These are phyloP conservation scores for Hamigera avellanea DNA, from an alignment of 495 filamentous ascomycete species.

Conservation along the genomic window DNA sequence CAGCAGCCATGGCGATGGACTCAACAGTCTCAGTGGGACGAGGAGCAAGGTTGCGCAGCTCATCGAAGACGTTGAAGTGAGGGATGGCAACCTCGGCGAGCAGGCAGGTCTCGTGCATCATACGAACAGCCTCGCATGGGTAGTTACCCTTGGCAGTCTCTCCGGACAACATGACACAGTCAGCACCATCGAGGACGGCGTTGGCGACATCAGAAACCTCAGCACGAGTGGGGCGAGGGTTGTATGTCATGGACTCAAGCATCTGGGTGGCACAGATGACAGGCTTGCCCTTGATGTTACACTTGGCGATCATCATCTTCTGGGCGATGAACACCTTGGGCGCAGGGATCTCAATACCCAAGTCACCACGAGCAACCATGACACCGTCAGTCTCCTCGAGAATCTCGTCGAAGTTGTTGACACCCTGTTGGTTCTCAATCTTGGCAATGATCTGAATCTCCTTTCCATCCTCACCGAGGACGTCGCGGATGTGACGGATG, in stretches of 20 bases:
- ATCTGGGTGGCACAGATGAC: constrained; percentile 90
- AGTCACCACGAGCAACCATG: constrained; percentile 98
- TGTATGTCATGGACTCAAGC: constrained; percentile 99
- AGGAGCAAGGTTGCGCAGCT: constrained; percentile 70
- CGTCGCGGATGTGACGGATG: constrained; percentile 81
- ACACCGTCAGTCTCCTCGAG: constrained; percentile 94
- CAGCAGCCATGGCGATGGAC: constrained; percentile 91
- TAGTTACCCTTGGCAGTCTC: constrained; percentile 98
- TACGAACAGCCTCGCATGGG: constrained; percentile 79
- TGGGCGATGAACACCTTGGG: constrained; percentile 98
- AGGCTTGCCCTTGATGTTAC: constrained; percentile 98
- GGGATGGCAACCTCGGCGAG: constrained; percentile 93
- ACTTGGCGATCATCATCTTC: constrained; percentile 99
- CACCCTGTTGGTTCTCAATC: constrained; percentile 98
- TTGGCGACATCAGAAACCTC: constrained; percentile 98
- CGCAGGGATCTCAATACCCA: constrained; percentile 96
- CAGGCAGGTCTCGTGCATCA: constrained; percentile 97
- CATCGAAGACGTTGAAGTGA: constrained; percentile 93
- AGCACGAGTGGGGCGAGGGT: constrained; percentile 91
- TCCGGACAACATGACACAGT: constrained; percentile 99
- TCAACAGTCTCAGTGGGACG: constrained; percentile 78
- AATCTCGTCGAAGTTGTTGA: constrained; percentile 98
- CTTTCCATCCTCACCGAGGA: constrained; percentile 84
- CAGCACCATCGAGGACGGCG: constrained; percentile 91
- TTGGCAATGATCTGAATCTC: constrained; percentile 99